phyloP scores from a whole-genome alignment of 2,329 filamentous ascomycete genomes.

The Monosporascus sp. region DNA sequence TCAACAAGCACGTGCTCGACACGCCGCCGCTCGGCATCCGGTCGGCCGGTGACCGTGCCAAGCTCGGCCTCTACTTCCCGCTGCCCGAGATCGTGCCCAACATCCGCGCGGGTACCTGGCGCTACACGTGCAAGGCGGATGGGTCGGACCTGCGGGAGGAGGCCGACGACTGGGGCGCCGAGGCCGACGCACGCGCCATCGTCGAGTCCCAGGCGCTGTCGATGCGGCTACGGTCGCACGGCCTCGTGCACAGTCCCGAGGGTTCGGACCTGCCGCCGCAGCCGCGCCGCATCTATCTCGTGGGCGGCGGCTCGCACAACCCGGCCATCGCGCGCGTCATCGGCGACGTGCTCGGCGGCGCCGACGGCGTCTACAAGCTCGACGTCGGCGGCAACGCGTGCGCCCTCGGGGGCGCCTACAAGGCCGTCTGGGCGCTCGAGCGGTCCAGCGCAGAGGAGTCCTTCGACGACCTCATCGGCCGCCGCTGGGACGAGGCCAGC shows the following conservation, averaged over 20 bases:
- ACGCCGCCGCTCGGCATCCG: slow-evolving; percentile 66
- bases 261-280: slow-evolving; percentile 62
- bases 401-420: slow-evolving; percentile 89
- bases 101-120: slow-evolving; percentile 78
- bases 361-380: slow-evolving; percentile 86
- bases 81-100: slow-evolving; percentile 95
- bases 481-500: slow-evolving; percentile 78
- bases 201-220: slow-evolving; percentile 94
- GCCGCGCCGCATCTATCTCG: slow-evolving; percentile 85
- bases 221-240: slow-evolving; percentile 77
- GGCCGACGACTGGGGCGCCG: slow-evolving; percentile 46
- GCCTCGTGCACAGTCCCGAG: slow-evolving; percentile 58
- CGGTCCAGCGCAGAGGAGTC: slow-evolving; percentile 56
- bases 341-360: slow-evolving; percentile 82
- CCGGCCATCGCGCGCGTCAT: slow-evolving; percentile 79
- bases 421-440: slow-evolving; percentile 89
- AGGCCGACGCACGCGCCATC: slow-evolving; percentile 77
- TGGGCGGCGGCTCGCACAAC: slow-evolving; percentile 88
- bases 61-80: slow-evolving; percentile 90
- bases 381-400: slow-evolving; percentile 95
- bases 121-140: slow-evolving; percentile 60
- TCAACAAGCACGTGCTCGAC: slow-evolving; percentile 67
- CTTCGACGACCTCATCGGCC: slow-evolving; percentile 83
- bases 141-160: slow-evolving; percentile 43
- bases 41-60: slow-evolving; percentile 50